These are phyloP conservation scores for Hypholoma sublateritium DNA, from an alignment of 768 basidiomycete genomes.

Conservation along the genomic window DNA sequence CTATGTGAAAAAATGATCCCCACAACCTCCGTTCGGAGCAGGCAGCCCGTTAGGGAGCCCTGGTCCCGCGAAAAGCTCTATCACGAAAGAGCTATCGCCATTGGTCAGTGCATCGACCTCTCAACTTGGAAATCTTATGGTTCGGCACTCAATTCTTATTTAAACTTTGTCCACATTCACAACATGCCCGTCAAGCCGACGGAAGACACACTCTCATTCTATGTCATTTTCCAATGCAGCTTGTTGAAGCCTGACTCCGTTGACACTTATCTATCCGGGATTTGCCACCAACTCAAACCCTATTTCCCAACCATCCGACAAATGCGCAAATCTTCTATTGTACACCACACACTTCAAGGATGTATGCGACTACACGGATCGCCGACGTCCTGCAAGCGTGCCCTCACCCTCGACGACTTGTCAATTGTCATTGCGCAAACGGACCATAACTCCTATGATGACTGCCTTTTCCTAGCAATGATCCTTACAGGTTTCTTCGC, in stretches of 20 bases:
- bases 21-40: no score
- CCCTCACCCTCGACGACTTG: constrained; percentile 23
- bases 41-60: constrained; percentile 18
- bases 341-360: no score
- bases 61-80: constrained; percentile 36
- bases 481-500: constrained; percentile 29
- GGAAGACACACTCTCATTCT: constrained; percentile 34
- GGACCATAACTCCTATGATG: no score
- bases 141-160: constrained; percentile 32
- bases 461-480: constrained; percentile 27
- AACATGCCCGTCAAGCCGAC: no score
- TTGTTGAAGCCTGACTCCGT: constrained; percentile 37
- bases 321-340: no score
- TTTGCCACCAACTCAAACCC: constrained; percentile 33
- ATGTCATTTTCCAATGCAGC: constrained; percentile 31
- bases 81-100: constrained; percentile 19
- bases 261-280: constrained; percentile 35
- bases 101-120: constrained; percentile 22
- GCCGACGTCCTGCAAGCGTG: constrained; percentile 23
- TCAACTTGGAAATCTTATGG: constrained; percentile 22
- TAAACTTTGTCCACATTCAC: constrained; percentile 28
- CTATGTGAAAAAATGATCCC: no score
- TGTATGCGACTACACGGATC: constrained; percentile 14
- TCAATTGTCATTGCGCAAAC: constrained; percentile 4
- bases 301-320: no score